Conservation (phyloP, 2,329 filamentous ascomycete species). For the Coniosporium tulheliwenetii region DNA sequence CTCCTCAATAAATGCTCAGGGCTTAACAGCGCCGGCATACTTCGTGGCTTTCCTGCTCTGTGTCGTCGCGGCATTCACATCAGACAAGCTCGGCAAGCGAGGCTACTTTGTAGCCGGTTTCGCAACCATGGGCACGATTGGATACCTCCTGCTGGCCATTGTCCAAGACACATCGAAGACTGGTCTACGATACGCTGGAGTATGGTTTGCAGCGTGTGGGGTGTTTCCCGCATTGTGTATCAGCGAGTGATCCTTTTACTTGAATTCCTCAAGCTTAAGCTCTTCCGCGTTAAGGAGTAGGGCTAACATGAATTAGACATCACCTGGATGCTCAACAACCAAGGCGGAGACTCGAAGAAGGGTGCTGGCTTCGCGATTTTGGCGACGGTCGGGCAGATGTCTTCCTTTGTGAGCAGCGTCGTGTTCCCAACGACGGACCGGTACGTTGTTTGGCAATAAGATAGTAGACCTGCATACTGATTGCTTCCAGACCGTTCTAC, state of each 20-base stretch:
- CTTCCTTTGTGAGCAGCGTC: constrained; percentile 18
- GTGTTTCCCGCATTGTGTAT: constrained; percentile 9
- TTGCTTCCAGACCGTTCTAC: constrained; percentile 11
- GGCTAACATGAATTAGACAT: too few relatives aligned
- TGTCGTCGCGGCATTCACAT: constrained; percentile 44
- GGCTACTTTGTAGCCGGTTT: constrained; percentile 42
- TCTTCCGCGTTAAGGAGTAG: too few relatives aligned
- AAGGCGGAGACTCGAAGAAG: constrained; percentile 19
- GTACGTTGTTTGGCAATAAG: too few relatives aligned
- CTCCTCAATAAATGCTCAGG: constrained; percentile 50
- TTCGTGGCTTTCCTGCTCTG: constrained; percentile 50
- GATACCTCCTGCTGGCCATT: constrained; percentile 50
- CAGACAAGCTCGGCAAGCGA: constrained; percentile 50
- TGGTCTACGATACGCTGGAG: constrained; percentile 24
- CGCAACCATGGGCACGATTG: constrained; percentile 41
- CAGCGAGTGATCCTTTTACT: constrained; percentile 5
- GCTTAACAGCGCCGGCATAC: constrained; percentile 56
- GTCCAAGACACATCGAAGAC: constrained; percentile 29
- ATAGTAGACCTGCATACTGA: too few relatives aligned
- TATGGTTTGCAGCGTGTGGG: constrained; percentile 9
- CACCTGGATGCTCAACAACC: constrained; percentile 11
- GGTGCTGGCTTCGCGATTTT: constrained; percentile 21
- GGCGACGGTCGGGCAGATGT: constrained; percentile 22
- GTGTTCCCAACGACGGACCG: constrained; percentile 16
- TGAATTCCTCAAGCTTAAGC: too few relatives aligned